A percentile compares a stretch with the other conserved stretches of the same genome.
These are phyloP conservation scores for Salmacisia buchloeana DNA, from an alignment of 1,284 basidiomycete genomes.

Conservation along the genomic window DNA sequence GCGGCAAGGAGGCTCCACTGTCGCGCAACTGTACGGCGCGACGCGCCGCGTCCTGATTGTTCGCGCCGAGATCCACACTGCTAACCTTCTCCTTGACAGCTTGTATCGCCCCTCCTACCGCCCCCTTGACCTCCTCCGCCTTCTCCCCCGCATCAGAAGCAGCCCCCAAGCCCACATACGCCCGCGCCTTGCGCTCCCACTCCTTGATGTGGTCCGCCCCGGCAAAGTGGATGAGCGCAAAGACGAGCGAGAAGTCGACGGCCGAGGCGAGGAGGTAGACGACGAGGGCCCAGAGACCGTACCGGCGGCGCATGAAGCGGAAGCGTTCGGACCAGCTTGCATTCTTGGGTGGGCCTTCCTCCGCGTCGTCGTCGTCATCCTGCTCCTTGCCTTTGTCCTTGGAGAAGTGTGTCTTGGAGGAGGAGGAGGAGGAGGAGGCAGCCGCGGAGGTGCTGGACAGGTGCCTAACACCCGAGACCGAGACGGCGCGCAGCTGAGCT, in stretches of 20 bases:
- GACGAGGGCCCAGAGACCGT: slow-evolving; percentile 48
- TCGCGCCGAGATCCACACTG: slow-evolving; percentile 23
- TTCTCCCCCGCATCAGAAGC: slow-evolving; percentile 16
- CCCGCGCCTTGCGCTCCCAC: slow-evolving; percentile 58
- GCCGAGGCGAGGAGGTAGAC: slow-evolving; percentile 36
- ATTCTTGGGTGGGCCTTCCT: background rate
- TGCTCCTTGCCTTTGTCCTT: no score
- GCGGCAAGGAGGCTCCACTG: background rate
- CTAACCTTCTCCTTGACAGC: background rate
- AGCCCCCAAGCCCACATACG: slow-evolving; percentile 41
- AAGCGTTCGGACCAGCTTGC: slow-evolving; percentile 14
- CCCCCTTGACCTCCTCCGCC: background rate
- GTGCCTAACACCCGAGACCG: no score
- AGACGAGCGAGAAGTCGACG: slow-evolving; percentile 59
- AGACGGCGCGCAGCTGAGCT: no score
- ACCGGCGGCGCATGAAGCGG: slow-evolving; percentile 37
- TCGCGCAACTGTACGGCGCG: slow-evolving; percentile 21
- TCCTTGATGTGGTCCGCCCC: slow-evolving; percentile 83
- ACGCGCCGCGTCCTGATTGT: slow-evolving; percentile 22
- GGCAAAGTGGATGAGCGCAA: slow-evolving; percentile 74
- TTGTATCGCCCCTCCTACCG: slow-evolving; percentile 13
- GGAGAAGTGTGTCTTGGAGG: no score
- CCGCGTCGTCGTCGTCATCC: background rate
- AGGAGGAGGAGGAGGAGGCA: no score
- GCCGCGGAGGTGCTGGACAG: no score